Evolutionary conservation across 2,329 filamentous ascomycete species (phyloP), one percentile per base, ranked within the genome.

Genomic region (Ophiostoma populinum): DNA sequence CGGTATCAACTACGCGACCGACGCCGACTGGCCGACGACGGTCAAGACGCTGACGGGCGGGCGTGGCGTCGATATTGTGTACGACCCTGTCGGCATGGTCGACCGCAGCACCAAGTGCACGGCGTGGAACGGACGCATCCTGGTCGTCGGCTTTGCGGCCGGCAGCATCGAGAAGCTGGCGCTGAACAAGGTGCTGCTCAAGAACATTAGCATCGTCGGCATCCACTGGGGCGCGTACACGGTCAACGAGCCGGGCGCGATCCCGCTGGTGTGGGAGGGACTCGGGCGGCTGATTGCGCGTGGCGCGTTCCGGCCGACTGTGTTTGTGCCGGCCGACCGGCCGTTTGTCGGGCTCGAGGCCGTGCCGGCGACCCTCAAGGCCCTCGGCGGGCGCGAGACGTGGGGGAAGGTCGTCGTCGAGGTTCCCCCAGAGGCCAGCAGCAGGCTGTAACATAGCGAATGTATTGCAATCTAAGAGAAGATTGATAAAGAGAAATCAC

Each of bases 331-430:
- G 50, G 70, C 75, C 54, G 73, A 78, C 31, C 22, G 6, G 47
- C 27, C 2, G 10, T 94, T 85, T 55, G 71, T 80, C 11, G 87
- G 87, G 41, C 51, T 65, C 6, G 59, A 65, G 38, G 55, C 56
- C n/a, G 57, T 57, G 3, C 54, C 57, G 1, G 57, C 61, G 2
- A 61, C 61, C 3, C 48, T 65, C 10, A 60, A 63, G 39, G 55
- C 61, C 2, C 42, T 50, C 37, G 86, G 82, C 2, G 71, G 72
- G 1, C 65, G 87, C 40, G 80, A 79, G 34, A 93, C 85, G 2
- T 95, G 87, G 87, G 87, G 87, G 0, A 95, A 95, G 65, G 87
- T 95, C 1, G 82, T 94, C 2, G 76, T 94, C 15, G 82, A 82
- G 56, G 63, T 95, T 27, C 75, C 78, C 2, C 80, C 85, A 46